Percentiles rank a stretch among this genome's conserved stretches.
These are phyloP conservation scores for Colletotrichum truncatum DNA, from an alignment of 2,329 filamentous ascomycete genomes.

Conservation along the genomic window DNA sequence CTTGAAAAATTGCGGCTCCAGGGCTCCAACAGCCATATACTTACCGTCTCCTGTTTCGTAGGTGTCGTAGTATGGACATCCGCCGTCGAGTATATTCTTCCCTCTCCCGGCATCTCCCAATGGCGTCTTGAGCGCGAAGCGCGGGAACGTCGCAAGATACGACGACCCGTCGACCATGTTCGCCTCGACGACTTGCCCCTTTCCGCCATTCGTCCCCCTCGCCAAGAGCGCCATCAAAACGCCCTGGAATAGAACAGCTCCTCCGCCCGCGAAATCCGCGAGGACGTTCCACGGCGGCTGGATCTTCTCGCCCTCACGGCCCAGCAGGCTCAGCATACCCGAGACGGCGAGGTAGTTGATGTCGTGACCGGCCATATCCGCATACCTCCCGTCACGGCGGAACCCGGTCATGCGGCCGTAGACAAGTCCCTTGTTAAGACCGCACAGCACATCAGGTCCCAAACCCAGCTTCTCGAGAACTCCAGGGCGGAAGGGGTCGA, in stretches of 20 bases:
- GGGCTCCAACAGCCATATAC: constrained; percentile 88
- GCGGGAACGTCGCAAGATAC: constrained; percentile 81
- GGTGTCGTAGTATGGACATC: constrained; percentile 87
- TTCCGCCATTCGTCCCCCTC: constrained; percentile 65
- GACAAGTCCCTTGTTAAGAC: constrained; percentile 78
- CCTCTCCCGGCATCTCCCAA: constrained; percentile 74
- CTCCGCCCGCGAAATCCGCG: constrained; percentile 91
- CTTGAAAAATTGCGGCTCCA: constrained; percentile 88
- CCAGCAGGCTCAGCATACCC: constrained; percentile 81
- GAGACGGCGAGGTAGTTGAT: constrained; percentile 96
- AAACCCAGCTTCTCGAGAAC: constrained; percentile 88
- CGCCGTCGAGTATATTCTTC: constrained; percentile 82
- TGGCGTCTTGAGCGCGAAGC: constrained; percentile 71
- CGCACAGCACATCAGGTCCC: constrained; percentile 73
- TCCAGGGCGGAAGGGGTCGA: constrained; percentile 93
- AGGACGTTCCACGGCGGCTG: constrained; percentile 85
- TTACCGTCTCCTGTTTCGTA: constrained; percentile 84
- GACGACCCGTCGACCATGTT: constrained; percentile 95
- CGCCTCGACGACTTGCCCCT: constrained; percentile 89
- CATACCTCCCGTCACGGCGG: constrained; percentile 85
- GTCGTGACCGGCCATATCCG: constrained; percentile 90
- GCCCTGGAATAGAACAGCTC: constrained; percentile 82
- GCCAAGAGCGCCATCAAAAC: constrained; percentile 82
- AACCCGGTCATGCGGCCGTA: constrained; percentile 92
- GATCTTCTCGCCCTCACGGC: constrained; percentile 74